phyloP scores from a whole-genome alignment of 345 rosid genomes.

The Euphorbia tirucalli region DNA sequence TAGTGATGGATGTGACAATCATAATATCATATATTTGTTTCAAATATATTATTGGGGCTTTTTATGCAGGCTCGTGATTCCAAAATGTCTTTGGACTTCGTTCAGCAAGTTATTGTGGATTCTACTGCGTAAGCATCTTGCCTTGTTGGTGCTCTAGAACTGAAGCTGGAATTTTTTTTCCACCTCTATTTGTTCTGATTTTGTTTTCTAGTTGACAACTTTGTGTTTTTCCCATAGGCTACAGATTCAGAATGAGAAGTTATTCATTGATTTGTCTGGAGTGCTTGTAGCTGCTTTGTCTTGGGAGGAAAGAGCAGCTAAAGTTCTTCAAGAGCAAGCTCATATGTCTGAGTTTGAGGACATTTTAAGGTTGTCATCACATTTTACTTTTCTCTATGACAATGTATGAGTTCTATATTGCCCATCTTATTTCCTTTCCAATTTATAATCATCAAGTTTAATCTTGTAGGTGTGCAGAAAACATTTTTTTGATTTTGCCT shows the following conservation, averaged over 20 bases:
- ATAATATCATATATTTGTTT: not conserved
- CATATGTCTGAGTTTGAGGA: conserved; percentile 71
- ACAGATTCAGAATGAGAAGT: conserved; percentile 58
- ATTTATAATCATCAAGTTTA: conserved; percentile 14
- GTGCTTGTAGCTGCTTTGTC: conserved; percentile 48
- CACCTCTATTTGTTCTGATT: not conserved
- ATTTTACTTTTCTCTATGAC: conserved; percentile 3
- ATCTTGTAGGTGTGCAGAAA: conserved; percentile 58
- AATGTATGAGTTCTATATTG: not conserved
- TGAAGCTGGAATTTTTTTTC: conserved; percentile 1
- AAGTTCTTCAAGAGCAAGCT: conserved; percentile 48
- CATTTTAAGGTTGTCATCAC: conserved; percentile 52
- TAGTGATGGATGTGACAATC: not conserved
- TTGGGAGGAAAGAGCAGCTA: conserved; percentile 76
- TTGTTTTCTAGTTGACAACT: not conserved
- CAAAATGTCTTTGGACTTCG: conserved; percentile 51
- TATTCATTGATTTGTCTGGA: conserved; percentile 51
- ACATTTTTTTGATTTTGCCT: conserved; percentile 56
- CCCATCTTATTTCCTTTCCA: not conserved
- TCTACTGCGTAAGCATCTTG: conserved; percentile 54
- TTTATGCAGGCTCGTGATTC: conserved; percentile 52
- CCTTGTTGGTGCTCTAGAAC: conserved; percentile 14
- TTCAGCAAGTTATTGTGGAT: conserved; percentile 57
- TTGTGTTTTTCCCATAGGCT: conserved; percentile 42
- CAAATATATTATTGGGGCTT: not conserved